Conservation (phyloP, 164 flowering plant species). For the Vitis rotundifolia region DNA sequence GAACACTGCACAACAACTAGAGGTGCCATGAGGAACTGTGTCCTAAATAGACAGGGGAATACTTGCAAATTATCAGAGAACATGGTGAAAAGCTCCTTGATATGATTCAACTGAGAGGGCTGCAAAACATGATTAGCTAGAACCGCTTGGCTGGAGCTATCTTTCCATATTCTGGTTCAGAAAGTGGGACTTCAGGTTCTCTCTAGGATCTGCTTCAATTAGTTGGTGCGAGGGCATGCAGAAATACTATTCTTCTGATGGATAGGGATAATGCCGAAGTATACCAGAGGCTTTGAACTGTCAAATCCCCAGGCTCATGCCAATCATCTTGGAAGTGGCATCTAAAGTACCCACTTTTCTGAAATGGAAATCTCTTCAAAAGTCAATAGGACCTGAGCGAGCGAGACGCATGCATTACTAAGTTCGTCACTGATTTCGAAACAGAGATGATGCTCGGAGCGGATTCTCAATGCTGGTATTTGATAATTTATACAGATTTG, state of each 20-base stretch:
- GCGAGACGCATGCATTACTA: no score
- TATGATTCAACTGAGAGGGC: conserved; percentile 79
- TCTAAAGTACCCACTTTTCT: no score
- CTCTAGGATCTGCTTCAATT: conserved; percentile 92
- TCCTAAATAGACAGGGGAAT: conserved; percentile 68
- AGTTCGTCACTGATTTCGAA: no score
- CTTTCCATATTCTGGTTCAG: conserved; percentile 35
- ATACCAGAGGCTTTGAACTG: no score
- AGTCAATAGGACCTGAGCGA: no score
- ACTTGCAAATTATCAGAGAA: conserved; percentile 84
- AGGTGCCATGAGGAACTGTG: conserved; percentile 82
- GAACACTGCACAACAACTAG: conserved; percentile 98
- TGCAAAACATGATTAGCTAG: conserved; percentile 67
- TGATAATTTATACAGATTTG: no score
- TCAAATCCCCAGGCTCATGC: no score
- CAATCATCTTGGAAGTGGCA: no score
- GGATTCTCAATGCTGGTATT: no score
- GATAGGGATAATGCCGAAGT: conserved; percentile 98
- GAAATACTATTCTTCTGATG: conserved; percentile 88
- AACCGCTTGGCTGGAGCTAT: conserved; percentile 36
- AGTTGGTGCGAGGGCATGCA: conserved; percentile 83
- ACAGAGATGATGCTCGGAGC: no score
- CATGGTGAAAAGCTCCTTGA: conserved; percentile 97
- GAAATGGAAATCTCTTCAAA: no score
- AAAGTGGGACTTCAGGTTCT: conserved; percentile 58